A percentile compares a stretch with the other conserved stretches of the same genome.
These are phyloP conservation scores for Neofusicoccum cordaticola DNA, from an alignment of 2,329 filamentous ascomycete genomes.

Conservation along the genomic window DNA sequence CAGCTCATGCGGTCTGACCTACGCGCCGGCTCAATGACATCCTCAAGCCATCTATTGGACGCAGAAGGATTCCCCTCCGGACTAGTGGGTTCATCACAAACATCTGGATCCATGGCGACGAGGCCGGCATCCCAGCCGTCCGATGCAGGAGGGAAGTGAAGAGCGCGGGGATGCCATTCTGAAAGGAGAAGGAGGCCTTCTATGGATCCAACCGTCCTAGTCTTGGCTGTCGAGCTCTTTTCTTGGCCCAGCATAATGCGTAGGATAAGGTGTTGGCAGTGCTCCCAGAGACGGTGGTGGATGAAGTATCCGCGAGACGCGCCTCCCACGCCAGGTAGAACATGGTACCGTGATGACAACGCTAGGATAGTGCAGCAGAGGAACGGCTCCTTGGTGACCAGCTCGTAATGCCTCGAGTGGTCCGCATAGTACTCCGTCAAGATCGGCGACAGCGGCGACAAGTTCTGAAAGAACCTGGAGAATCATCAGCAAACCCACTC, in stretches of 20 bases:
- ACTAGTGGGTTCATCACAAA: constrained; percentile 33
- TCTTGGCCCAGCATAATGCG: constrained; percentile 55
- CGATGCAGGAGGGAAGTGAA: constrained; percentile 53
- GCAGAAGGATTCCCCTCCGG: constrained; percentile 32
- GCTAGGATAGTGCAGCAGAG: constrained; percentile 54
- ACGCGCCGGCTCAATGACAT: constrained; percentile 54
- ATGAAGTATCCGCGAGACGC: constrained; percentile 53
- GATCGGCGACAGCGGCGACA: constrained; percentile 51
- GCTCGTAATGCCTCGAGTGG: constrained; percentile 47
- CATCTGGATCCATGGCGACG: constrained; percentile 42
- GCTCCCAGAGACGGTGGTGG: constrained; percentile 54
- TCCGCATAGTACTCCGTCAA: constrained; percentile 50
- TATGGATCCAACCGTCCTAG: constrained; percentile 52
- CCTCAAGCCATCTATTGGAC: constrained; percentile 49
- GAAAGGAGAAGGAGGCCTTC: constrained; percentile 54
- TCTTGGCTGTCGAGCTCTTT: constrained; percentile 50
- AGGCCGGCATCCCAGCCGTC: constrained; percentile 58
- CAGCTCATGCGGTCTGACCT: constrained; percentile 59
- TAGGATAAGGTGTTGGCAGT: constrained; percentile 54
- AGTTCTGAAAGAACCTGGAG: constrained; percentile 47
- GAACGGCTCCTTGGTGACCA: constrained; percentile 53
- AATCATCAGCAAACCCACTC: not conserved
- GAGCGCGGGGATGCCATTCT: constrained; percentile 56
- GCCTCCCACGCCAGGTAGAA: constrained; percentile 37
- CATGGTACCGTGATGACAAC: constrained; percentile 53